Evolutionary conservation across 2,329 filamentous ascomycete genomes (phyloP).

Genomic region (Cylindrodendrum hubeiense): DNA sequence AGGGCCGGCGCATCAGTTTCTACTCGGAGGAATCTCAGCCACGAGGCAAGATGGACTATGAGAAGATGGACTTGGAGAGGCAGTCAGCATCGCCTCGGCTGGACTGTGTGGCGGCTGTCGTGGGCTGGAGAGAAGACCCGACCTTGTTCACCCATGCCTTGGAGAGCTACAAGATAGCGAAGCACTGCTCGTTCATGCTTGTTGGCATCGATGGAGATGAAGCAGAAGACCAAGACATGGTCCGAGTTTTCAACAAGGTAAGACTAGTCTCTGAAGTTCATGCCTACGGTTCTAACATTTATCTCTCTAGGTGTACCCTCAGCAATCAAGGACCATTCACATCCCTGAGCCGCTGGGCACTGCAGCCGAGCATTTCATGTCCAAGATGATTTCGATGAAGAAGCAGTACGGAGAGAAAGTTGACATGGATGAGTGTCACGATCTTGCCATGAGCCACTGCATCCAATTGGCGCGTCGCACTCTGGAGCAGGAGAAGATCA

Average conservation of each 20-base stretch:
- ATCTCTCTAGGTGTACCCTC: constrained; percentile 39
- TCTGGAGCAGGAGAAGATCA: constrained; percentile 33
- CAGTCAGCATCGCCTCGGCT: constrained; percentile 19
- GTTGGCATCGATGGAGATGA: constrained; percentile 43
- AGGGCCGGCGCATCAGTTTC: constrained; percentile 34
- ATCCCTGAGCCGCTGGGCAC: constrained; percentile 39
- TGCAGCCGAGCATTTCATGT: constrained; percentile 32
- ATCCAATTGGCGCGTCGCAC: constrained; percentile 35
- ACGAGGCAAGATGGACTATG: constrained; percentile 20
- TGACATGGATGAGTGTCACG: constrained; percentile 30
- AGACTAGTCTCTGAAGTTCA: too few species aligned
- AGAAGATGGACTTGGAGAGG: constrained; percentile 29
- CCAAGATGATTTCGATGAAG: constrained; percentile 29
- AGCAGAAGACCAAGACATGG: constrained; percentile 39
- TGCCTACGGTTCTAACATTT: not conserved
- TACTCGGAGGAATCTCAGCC: constrained; percentile 20
- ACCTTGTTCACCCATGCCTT: constrained; percentile 36
- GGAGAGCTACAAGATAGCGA: constrained; percentile 38
- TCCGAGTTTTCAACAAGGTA: constrained; percentile 39
- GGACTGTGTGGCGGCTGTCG: constrained; percentile 40
- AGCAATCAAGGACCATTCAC: constrained; percentile 32
- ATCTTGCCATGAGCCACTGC: constrained; percentile 37
- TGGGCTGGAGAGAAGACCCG: constrained; percentile 43
- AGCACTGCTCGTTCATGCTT: constrained; percentile 33
- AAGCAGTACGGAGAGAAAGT: constrained; percentile 23